Percentiles rank a stretch among this genome's conserved stretches.
These are phyloP conservation scores for Clarireedia sp. DNA, from an alignment of 2,329 filamentous ascomycete genomes.

Conservation along the genomic window DNA sequence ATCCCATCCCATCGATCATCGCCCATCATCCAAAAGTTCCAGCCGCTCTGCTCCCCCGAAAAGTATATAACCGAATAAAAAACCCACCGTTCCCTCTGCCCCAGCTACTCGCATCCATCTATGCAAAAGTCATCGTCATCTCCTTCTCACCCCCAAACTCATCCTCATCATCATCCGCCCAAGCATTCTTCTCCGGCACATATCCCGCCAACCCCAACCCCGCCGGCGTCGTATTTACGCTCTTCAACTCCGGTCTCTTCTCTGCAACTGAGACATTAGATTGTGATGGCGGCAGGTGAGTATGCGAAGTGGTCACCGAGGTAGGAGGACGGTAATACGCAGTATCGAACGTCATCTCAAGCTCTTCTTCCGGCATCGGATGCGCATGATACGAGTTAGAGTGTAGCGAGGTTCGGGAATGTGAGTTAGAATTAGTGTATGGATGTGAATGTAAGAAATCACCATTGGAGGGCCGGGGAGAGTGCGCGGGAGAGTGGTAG, in stretches of 20 bases:
- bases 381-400: constrained; percentile 12
- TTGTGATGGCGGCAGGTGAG: constrained; percentile 9
- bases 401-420: constrained; percentile 8
- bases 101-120: not conserved
- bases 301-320: constrained; percentile 14
- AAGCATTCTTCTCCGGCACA: constrained; percentile 48
- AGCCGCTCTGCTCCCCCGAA: not conserved
- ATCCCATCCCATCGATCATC: not conserved
- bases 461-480: constrained; percentile 13
- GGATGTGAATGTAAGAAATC: not conserved
- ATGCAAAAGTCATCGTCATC: constrained; percentile 71
- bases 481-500: constrained; percentile 8
- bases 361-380: constrained; percentile 34
- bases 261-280: not conserved
- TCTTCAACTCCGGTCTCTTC: constrained; percentile 34
- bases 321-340: constrained; percentile 33
- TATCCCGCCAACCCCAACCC: not conserved
- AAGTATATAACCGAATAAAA: not conserved
- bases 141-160: constrained; percentile 66
- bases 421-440: constrained; percentile 7
- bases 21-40: not conserved
- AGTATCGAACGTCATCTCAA: constrained; percentile 68
- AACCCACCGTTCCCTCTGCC: not conserved
- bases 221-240: constrained; percentile 37
- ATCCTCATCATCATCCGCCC: constrained; percentile 63